A percentile compares a stretch with the other conserved stretches of the same genome.
Conservation (phyloP, 83 land plant species). For the Thuja plicata region DNA sequence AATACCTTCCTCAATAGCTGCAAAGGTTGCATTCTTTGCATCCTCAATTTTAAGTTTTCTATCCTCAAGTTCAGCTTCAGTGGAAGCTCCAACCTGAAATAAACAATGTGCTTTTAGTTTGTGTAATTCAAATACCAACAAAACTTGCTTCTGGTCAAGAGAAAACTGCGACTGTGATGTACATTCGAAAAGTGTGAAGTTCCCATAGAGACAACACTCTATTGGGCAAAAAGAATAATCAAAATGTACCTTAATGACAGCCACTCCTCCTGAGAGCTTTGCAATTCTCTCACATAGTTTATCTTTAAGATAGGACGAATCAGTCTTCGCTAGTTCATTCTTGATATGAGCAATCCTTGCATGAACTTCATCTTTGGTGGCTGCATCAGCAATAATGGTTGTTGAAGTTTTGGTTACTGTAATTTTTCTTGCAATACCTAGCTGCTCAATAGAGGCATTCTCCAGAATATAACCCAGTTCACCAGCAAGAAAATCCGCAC, state of each 20-base stretch:
- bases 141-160: neutral
- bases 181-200: neutral
- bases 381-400: constrained; percentile 84
- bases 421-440: constrained; percentile 82
- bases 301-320: constrained; percentile 50
- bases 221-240: neutral
- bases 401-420: constrained; percentile 69
- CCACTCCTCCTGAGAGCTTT: constrained; percentile 90
- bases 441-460: constrained; percentile 75
- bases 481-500: constrained; percentile 85
- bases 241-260: constrained; percentile 78
- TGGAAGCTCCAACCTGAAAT: constrained; percentile 87
- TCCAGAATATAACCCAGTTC: constrained; percentile 50
- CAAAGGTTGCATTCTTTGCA: constrained; percentile 93
- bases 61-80: constrained; percentile 94
- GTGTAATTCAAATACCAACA: neutral
- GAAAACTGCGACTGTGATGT: neutral
- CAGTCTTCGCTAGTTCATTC: constrained; percentile 77
- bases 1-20: constrained; percentile 92
- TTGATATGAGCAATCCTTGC: constrained; percentile 90
- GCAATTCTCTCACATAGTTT: constrained; percentile 90
- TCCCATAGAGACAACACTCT: neutral
- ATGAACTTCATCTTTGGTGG: constrained; percentile 80
- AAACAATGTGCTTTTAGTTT: neutral
- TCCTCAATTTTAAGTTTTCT: constrained; percentile 88